A percentile compares a stretch with the other conserved stretches of the same genome.
phyloP scores from a whole-genome alignment of 805 yeast genomes.

The Yarrowia porcina region DNA sequence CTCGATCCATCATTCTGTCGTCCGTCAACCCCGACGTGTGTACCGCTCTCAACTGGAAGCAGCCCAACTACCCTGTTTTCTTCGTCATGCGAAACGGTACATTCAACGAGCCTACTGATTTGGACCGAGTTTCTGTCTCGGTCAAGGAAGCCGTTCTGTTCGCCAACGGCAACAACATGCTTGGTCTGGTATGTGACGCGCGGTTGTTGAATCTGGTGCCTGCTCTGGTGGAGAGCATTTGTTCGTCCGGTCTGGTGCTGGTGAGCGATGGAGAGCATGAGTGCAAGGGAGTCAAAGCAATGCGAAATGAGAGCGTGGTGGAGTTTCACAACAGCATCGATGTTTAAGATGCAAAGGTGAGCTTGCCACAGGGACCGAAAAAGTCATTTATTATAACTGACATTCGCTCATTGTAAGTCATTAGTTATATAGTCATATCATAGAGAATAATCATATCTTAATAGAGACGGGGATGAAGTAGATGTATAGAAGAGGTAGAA shows the following conservation, averaged over 20 bases:
- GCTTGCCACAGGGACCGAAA: background rate
- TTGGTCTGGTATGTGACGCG: slow-evolving; percentile 71
- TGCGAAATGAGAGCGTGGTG: slow-evolving; percentile 58
- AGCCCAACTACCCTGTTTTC: slow-evolving; percentile 94
- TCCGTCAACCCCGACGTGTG: slow-evolving; percentile 88
- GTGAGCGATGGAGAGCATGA: slow-evolving; percentile 50
- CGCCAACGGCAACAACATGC: slow-evolving; percentile 74
- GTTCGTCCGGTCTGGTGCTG: slow-evolving; percentile 76
- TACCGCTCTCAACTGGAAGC: slow-evolving; percentile 94
- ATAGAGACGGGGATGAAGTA: too few relatives aligned
- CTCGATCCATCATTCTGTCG: slow-evolving; percentile 74
- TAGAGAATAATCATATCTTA: background rate
- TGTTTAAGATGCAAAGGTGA: slow-evolving; percentile 41
- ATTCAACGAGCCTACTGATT: slow-evolving; percentile 33
- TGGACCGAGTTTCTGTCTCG: slow-evolving; percentile 47
- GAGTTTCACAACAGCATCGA: slow-evolving; percentile 63
- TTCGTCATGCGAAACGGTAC: slow-evolving; percentile 59
- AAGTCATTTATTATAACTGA: slow-evolving; percentile 9
- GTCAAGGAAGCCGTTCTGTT: slow-evolving; percentile 79
- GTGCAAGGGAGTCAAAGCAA: slow-evolving; percentile 55
- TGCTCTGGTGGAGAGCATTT: slow-evolving; percentile 65
- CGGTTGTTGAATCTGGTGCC: slow-evolving; percentile 71
- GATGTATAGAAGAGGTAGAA: too few relatives aligned
- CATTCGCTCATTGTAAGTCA: slow-evolving; percentile 4
- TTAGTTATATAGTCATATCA: background rate